Evolutionary conservation across 2,329 filamentous ascomycete genomes (phyloP).

Genomic region (Ophiocordyceps camponoti-rufipedis): DNA sequence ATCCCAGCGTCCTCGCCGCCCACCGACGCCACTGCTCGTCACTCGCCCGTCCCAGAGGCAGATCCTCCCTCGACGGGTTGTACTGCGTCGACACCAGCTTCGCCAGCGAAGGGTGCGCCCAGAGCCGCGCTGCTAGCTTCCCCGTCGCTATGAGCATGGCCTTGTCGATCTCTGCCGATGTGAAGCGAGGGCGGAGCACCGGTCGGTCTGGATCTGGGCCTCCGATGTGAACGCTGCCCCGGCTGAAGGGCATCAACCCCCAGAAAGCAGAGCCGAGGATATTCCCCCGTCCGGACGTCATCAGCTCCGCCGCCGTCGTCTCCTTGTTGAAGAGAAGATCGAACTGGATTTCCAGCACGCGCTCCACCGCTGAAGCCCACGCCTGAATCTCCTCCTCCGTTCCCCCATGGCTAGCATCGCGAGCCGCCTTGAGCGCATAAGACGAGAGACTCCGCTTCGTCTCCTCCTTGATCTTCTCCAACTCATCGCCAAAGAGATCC

Average conservation of each 20-base stretch:
- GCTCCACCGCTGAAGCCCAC: constrained; percentile 14
- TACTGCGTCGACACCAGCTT: background rate
- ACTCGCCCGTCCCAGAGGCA: constrained; percentile 2
- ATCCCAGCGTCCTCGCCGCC: background rate
- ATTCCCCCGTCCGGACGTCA: constrained; percentile 15
- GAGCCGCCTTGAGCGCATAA: constrained; percentile 4
- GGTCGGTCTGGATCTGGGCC: constrained; percentile 16
- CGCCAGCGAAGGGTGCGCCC: background rate
- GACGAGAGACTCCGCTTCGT: constrained; percentile 12
- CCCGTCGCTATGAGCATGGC: constrained; percentile 10
- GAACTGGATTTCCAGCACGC: constrained; percentile 24
- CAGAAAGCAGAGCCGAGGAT: constrained; percentile 19
- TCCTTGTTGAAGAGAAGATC: constrained; percentile 26
- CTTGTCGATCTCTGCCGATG: constrained; percentile 18
- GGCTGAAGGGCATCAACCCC: constrained; percentile 18
- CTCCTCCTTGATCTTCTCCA: constrained; percentile 7
- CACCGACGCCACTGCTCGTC: constrained; percentile 5
- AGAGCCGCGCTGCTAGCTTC: constrained; percentile 8
- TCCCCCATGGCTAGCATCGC: constrained; percentile 2
- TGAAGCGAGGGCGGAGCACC: constrained; percentile 17
- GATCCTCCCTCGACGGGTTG: background rate
- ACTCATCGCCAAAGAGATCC: constrained; percentile 15
- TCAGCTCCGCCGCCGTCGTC: constrained; percentile 26
- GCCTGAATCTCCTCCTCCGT: constrained; percentile 8
- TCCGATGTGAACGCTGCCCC: constrained; percentile 21